Base-by-base conservation (phyloP, 768 basidiomycete genomes). In the Lactarius indigo region DNA sequence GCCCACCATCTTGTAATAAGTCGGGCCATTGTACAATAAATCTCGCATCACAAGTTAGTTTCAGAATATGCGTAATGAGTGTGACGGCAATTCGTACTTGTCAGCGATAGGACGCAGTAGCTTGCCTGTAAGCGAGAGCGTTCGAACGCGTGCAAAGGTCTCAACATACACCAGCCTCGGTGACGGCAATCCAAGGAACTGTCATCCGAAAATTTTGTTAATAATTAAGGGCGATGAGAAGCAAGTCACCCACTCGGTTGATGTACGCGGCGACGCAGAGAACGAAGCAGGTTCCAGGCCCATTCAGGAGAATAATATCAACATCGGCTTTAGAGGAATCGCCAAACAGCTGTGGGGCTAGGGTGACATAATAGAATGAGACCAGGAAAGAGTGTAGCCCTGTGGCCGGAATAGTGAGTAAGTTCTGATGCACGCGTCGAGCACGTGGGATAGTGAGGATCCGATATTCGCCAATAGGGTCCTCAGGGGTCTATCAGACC, bases 1-100 rank as follows among this genome's bases (percentile, higher is more conserved):
- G 79, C 55, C 76, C 73, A 61, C 73, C 74, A 58, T 79, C 76
- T 52, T 77, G 71, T 23, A 83, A 72, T 60, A 88, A 75, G 58
- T 84, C 79, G 23, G 89, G 87, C 96, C 96, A 98, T 75, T 98
- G 96, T 5, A 94, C 91, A 60, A 98, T 75, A 75, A 98, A 97
- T 39, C 91, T 91, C 71, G 42, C 20, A 39, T 73, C 18, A 66
- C 17, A 64, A 56, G n/a, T 63, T 18, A 68, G 56, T 41, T 8
- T 2, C 23, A 17, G 39, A 58, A 58, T 64, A 30, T 41, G 41
- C 5, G 31, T 31, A 18, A 20, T 31, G n/a, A 44, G 39, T 23
- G 64, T 47, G 35, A 8, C 59, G 57, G 64, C 59, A 35, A 41
- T 64, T n/a, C 83, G 69, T 71, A 87, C 92, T 87, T 83, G 75